Base-by-base conservation (phyloP, 2,329 filamentous ascomycete genomes). In the Trichoderma brevicompactum region DNA sequence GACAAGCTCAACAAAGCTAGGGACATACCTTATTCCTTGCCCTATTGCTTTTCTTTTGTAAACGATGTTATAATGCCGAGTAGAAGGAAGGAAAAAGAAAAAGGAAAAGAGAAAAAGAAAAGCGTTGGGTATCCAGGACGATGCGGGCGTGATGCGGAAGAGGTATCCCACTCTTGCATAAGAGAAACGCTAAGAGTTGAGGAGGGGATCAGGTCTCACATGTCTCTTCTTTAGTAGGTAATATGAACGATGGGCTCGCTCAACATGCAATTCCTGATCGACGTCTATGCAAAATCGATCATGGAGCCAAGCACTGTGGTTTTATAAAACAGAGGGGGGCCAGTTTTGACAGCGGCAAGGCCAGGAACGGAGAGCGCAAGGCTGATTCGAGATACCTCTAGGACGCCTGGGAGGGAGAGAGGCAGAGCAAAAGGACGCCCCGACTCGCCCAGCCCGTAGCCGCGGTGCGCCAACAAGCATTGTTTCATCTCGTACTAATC, bases 321-420 rank as follows among this genome's bases (percentile, higher is more conserved):
- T 28, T 28, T 50, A 50, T 50, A 50, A 34, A 15, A 28, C 9
- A 23, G 13, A 38, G 56, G 46, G 56, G 56, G 34, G 19, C 19
- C 34, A 17, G 23, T 17, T 7, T 50, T 28, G 34, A 17, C 56
- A 13, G 44, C 36, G 56, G 36, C 38, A 36, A 50, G 48, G 38
- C 48, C 48, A 61, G 46, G 58, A 43, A 65, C 23, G 15, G 44
- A 17, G 12, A 23, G 32, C 48, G 48, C 63, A 60, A 60, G 63
- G 63, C 63, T 65, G 63, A 65, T 60, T 60, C 46, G 28, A 41
- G 53, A 48, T 43, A n/a, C 44, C 48, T 48, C 49, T 44, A 32
- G 34, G 41, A 60, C 44, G 44, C 40, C 28, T 56, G 50, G 43
- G 52, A 41, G 36, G 23, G 40, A 44, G 49, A 49, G 38, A 19